A percentile compares a stretch with the other conserved stretches of the same genome.
Conservation (phyloP, 306 rosid genomes). For the Nissolia schottii region DNA sequence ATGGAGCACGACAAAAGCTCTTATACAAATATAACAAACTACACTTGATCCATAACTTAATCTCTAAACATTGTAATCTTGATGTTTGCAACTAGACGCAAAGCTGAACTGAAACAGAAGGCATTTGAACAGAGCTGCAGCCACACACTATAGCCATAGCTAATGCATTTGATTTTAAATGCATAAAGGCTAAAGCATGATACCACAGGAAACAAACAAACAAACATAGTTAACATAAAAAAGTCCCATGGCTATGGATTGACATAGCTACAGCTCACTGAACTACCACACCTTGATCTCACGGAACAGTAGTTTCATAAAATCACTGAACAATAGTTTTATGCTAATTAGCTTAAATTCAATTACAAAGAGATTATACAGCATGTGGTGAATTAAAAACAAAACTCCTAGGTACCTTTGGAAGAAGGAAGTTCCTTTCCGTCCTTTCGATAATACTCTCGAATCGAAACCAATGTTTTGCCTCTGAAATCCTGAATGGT, state of each 20-base stretch:
- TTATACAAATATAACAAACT: not conserved
- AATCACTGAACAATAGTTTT: not conserved
- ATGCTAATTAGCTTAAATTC: not conserved
- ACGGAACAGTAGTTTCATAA: not conserved
- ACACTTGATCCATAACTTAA: constrained; percentile 11
- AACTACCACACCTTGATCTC: not conserved
- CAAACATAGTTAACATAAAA: not conserved
- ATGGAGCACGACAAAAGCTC: constrained; percentile 8
- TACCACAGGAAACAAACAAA: not conserved
- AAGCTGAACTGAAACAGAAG: not conserved
- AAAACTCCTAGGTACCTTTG: constrained; percentile 51
- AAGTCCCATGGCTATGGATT: not conserved
- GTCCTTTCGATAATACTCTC: constrained; percentile 63
- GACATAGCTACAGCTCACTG: not conserved
- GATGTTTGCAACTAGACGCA: not conserved
- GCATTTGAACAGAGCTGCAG: constrained; percentile 8
- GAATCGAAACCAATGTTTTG: constrained; percentile 67
- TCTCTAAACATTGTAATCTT: not conserved
- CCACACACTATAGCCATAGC: not conserved
- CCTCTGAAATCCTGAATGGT: constrained; percentile 83
- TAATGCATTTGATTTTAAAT: not conserved
- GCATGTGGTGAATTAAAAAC: not conserved
- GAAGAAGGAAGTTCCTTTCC: constrained; percentile 82
- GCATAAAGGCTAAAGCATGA: constrained; percentile 1
- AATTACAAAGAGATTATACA: not conserved